These are phyloP conservation scores for Nigrospora osmanthi DNA, from an alignment of 2,329 filamentous ascomycete genomes.

Conservation along the genomic window DNA sequence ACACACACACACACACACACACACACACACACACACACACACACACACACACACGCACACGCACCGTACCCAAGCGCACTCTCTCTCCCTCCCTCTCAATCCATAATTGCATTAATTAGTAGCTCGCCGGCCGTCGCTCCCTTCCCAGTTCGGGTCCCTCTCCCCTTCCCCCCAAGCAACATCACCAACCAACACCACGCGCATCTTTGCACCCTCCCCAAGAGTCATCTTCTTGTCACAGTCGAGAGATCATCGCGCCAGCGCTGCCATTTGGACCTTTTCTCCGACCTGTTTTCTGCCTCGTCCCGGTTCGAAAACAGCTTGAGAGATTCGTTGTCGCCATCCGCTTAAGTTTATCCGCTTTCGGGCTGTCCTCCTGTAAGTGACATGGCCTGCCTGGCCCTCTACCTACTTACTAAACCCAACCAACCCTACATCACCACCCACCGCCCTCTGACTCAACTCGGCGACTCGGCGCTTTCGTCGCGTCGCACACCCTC, in stretches of 20 bases:
- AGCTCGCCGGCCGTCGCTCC: slow-evolving; percentile 24
- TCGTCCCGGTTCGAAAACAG: slow-evolving; percentile 15
- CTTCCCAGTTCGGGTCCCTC: slow-evolving; percentile 21
- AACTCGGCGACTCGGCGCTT: slow-evolving; percentile 1
- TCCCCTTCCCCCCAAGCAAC: slow-evolving; percentile 35
- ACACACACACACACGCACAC: too few species aligned
- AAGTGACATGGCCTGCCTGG: slow-evolving; percentile 21
- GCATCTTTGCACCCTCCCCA: slow-evolving; percentile 37
- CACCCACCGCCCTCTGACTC: slow-evolving; percentile 6
- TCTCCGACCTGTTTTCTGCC: slow-evolving; percentile 20
- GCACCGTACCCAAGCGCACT: too few species aligned
- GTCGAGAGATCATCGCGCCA: slow-evolving; percentile 49
- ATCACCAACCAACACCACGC: slow-evolving; percentile 32
- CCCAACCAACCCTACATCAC: slow-evolving; percentile 1
- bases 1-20: too few species aligned
- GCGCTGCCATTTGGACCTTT: slow-evolving; percentile 34
- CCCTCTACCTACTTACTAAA: not conserved
- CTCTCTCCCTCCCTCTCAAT: too few species aligned
- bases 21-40: too few species aligned
- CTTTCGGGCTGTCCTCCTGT: slow-evolving; percentile 25
- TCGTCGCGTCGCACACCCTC: slow-evolving; percentile 11
- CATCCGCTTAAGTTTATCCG: slow-evolving; percentile 7
- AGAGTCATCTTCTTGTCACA: slow-evolving; percentile 51
- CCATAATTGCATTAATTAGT: slow-evolving; percentile 1
- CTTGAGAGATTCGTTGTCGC: not conserved